These are phyloP conservation scores for Kwoniella heveanensis DNA, from an alignment of 768 basidiomycete genomes.

Conservation along the genomic window DNA sequence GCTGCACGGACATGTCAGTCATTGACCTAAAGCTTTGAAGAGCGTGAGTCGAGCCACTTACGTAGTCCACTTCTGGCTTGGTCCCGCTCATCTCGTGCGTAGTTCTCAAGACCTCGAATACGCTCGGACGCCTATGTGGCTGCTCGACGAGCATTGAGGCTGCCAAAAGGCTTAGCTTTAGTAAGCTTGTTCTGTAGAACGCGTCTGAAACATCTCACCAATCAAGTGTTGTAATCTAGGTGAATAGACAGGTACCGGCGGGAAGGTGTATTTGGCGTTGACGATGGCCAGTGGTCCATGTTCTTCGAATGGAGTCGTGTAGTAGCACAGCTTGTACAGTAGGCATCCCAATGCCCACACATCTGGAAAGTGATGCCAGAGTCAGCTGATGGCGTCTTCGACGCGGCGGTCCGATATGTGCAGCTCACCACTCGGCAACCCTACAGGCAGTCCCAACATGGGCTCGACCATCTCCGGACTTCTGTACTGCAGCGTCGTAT, in stretches of 20 bases:
- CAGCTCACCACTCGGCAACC: conserved; percentile 52
- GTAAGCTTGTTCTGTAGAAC: background rate
- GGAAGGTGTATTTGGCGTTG: conserved; percentile 92
- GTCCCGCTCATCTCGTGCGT: conserved; percentile 88
- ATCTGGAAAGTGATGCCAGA: conserved; percentile 59
- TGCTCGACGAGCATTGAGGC: conserved; percentile 92
- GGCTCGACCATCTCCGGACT: conserved; percentile 98
- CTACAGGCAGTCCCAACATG: conserved; percentile 52
- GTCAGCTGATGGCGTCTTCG: background rate
- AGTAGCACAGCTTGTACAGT: conserved; percentile 97
- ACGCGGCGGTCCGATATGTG: background rate
- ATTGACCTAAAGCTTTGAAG: background rate
- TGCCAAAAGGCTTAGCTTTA: conserved; percentile 56
- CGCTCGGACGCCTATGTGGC: conserved; percentile 78
- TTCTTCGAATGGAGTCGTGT: conserved; percentile 98
- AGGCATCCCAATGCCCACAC: conserved; percentile 97
- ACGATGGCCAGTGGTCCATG: conserved; percentile 94
- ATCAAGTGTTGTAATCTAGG: conserved; percentile 78
- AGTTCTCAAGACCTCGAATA: conserved; percentile 79
- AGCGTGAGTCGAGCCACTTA: too few relatives aligned
- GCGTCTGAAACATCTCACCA: conserved; percentile 59
- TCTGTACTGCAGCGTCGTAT: conserved; percentile 95
- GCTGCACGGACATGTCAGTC: conserved; percentile 14
- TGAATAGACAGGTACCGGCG: conserved; percentile 85
- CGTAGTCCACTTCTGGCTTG: conserved; percentile 75